Evolutionary conservation across 2,329 filamentous ascomycete genomes (phyloP), one percentile per base, ranked within the genome.

Genomic region (Chaetomium olivaceum): DNA sequence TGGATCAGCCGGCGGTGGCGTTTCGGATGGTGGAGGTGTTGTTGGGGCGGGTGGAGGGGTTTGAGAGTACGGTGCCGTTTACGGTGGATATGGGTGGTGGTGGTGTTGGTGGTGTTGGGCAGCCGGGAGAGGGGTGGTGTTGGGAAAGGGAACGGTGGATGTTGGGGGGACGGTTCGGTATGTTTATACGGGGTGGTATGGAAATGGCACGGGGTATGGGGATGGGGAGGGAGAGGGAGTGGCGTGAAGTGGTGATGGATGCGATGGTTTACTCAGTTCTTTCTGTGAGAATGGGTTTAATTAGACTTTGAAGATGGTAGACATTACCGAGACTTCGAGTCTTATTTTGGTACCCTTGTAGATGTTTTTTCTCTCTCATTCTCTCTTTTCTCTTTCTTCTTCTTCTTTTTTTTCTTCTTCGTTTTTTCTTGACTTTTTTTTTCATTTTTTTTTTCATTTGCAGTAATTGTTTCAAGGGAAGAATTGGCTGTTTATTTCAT

Each of bases 11-110:
- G 62, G 62, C 51, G 2, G 62, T 64, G 62, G 36, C 51, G 21
- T 64, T 64, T n/a, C 57, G 62, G 4, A 64, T 64, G 62, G 16
- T 61, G 25, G 62, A 64, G 62, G 62, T 64, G 51, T 33, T 64
- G 62, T 14, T 64, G 36, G 57, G 62, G 36, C n/a, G 62, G 36
- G 62, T 64, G 57, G 50, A 56, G 14, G 58, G 62, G 51, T 61
- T 61, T 39, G 51, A 55, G 62, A 64, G 62, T 19, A 39, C 36
- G 48, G 39, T 14, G 29, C 27, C 36, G 36, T 64, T 64, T 39
- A 64, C 57, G 33, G 57, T 61, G 25, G 58, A 61, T 51, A 31
- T 64, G 25, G 57, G 58, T 1, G 57, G 50, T 58, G 36, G 23
- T n/a, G 54, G 14, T 39, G n/a, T 0, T 11, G 33, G 3, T 2